A percentile compares a stretch with the other conserved stretches of the same genome.
Evolutionary conservation across 2,329 filamentous ascomycete species (phyloP).

Genomic region (Macroventuria anomochaeta): DNA sequence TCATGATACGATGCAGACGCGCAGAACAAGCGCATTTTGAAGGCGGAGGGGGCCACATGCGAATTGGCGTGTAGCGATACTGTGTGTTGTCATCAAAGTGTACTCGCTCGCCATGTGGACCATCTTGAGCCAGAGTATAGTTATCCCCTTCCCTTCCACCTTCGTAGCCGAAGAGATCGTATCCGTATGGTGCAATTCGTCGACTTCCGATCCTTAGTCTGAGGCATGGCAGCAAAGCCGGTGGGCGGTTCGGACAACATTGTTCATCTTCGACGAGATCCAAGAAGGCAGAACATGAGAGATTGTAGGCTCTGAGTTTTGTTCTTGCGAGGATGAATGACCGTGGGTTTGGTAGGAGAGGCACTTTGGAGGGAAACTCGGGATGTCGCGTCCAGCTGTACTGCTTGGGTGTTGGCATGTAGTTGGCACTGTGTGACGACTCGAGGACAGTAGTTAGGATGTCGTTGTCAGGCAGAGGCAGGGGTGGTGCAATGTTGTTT

Average conservation of each 20-base stretch:
- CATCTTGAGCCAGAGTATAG: background rate
- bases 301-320: conserved; percentile 63
- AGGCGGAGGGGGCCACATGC: conserved; percentile 45
- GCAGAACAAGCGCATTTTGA: conserved; percentile 36
- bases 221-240: conserved; percentile 45
- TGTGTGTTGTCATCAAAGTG: conserved; percentile 20
- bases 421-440: conserved; percentile 48
- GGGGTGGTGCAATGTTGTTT: background rate
- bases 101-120: background rate
- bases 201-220: conserved; percentile 60
- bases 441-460: conserved; percentile 33
- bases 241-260: conserved; percentile 41
- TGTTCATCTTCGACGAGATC: conserved; percentile 64
- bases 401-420: conserved; percentile 46
- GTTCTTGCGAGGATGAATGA: conserved; percentile 62
- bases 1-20: conserved; percentile 43
- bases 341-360: conserved; percentile 18
- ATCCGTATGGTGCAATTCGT: conserved; percentile 38
- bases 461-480: conserved; percentile 39
- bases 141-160: background rate
- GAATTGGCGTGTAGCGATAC: conserved; percentile 40
- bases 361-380: conserved; percentile 27
- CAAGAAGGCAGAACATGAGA: conserved; percentile 61
- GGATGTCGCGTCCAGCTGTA: conserved; percentile 57
- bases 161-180: background rate